Evolutionary conservation across 257 asterid species (phyloP).

Genomic region (Capsicum pubescens): DNA sequence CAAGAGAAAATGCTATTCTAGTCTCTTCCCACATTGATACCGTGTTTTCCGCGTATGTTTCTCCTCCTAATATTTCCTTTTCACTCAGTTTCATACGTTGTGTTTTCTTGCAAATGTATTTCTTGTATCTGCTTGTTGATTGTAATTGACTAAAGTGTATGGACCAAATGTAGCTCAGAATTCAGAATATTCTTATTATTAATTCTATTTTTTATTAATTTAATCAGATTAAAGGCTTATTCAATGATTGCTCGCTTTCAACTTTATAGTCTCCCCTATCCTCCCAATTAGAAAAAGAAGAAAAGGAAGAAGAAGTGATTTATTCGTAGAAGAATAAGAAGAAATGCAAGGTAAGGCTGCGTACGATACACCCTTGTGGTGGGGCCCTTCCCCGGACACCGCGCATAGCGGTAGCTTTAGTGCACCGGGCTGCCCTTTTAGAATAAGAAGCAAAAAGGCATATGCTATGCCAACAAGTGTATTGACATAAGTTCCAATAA

Average conservation of each 20-base stretch:
- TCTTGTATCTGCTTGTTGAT: neutral
- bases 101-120: neutral
- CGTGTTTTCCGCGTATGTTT: constrained; percentile 72
- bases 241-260: neutral
- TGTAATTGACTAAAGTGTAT: neutral
- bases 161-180: neutral
- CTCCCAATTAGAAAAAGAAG: neutral
- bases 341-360: too few relatives aligned
- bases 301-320: constrained; percentile 3
- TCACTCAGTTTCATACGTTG: neutral
- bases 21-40: constrained; percentile 97
- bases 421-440: neutral
- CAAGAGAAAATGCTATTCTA: constrained; percentile 84
- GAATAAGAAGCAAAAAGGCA: neutral
- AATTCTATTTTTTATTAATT: neutral
- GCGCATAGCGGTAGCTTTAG: too few relatives aligned
- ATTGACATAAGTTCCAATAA: neutral
- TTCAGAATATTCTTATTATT: constrained; percentile 5
- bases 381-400: too few relatives aligned
- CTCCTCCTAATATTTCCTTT: neutral
- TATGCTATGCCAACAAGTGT: neutral
- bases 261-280: neutral
- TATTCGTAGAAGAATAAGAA: neutral
- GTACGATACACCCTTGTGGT: too few relatives aligned
- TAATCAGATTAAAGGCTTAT: constrained; percentile 6